Percentiles rank a stretch among this genome's conserved stretches.
Conservation (phyloP, 306 rosid genomes). For the Delonix regia region DNA sequence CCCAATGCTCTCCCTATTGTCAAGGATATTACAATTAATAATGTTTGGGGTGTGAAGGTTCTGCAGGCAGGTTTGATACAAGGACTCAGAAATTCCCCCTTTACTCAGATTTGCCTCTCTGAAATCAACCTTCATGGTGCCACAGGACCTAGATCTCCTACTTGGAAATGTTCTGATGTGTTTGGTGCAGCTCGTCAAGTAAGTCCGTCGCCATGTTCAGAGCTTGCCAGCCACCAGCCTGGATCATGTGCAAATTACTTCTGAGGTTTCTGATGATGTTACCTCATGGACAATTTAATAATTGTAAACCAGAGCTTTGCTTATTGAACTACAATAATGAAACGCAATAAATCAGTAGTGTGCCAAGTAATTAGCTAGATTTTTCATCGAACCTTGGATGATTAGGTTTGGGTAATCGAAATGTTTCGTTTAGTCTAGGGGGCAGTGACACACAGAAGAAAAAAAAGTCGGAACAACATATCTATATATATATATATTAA, state of each 20-base stretch:
- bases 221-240: constrained; percentile 40
- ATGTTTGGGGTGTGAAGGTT: constrained; percentile 76
- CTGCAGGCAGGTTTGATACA: constrained; percentile 74
- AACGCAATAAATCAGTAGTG: background rate
- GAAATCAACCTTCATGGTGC: constrained; percentile 66
- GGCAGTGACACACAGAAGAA: background rate
- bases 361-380: background rate
- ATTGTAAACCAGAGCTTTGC: constrained; percentile 11
- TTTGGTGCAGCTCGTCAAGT: constrained; percentile 68
- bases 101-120: constrained; percentile 75
- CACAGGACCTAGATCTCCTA: constrained; percentile 43
- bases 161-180: constrained; percentile 85
- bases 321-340: constrained; percentile 18
- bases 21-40: constrained; percentile 59
- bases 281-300: background rate
- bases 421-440: background rate
- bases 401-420: background rate
- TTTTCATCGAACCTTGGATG: background rate
- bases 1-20: constrained; percentile 84
- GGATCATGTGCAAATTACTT: constrained; percentile 58
- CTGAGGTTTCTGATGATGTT: constrained; percentile 4
- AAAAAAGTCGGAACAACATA: too few relatives aligned
- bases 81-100: constrained; percentile 70
- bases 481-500: background rate
- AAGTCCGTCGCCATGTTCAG: constrained; percentile 74